A percentile compares a stretch with the other conserved stretches of the same genome.
These are phyloP conservation scores for Sporodiniella umbellata DNA, from an alignment of 371 early-diverging fungal species.

Conservation along the genomic window DNA sequence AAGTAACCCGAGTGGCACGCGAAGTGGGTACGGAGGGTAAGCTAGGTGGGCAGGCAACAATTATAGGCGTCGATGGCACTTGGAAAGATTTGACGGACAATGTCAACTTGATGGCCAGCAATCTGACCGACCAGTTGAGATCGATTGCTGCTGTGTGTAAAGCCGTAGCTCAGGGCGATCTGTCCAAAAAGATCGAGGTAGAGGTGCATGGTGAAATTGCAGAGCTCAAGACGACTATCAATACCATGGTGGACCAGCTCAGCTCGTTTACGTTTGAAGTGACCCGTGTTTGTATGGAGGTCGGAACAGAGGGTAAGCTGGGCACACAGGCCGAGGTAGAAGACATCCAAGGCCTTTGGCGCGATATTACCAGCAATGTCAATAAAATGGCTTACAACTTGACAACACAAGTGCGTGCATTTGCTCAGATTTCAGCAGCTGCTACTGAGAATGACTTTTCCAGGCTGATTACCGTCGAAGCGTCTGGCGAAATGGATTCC, in stretches of 20 bases:
- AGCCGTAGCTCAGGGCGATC: slow-evolving; percentile 47
- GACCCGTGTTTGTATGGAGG: slow-evolving; percentile 42
- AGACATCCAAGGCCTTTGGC: slow-evolving; percentile 65
- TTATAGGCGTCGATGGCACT: slow-evolving; percentile 61
- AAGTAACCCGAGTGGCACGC: slow-evolving; percentile 44
- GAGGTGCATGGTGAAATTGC: slow-evolving; percentile 50
- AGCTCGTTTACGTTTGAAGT: slow-evolving; percentile 46
- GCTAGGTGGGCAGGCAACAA: slow-evolving; percentile 48
- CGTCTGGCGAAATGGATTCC: slow-evolving; percentile 75
- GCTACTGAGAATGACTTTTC: slow-evolving; percentile 68
- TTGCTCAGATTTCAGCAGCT: slow-evolving; percentile 59
- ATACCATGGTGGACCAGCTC: slow-evolving; percentile 55
- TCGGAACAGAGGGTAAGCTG: slow-evolving; percentile 53
- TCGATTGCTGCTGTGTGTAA: slow-evolving; percentile 46
- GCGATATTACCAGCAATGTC: slow-evolving; percentile 57
- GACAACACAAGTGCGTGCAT: slow-evolving; percentile 60
- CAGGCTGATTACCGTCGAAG: slow-evolving; percentile 65
- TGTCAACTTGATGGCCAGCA: slow-evolving; percentile 60
- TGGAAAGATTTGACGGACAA: slow-evolving; percentile 74
- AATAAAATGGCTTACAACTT: slow-evolving; percentile 52
- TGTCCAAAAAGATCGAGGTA: slow-evolving; percentile 38
- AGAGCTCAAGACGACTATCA: slow-evolving; percentile 49
- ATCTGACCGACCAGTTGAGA: slow-evolving; percentile 46
- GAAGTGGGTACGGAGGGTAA: slow-evolving; percentile 54
- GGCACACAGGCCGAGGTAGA: slow-evolving; percentile 40